These are phyloP conservation scores for Vanderwaltozyma yarrowii DNA, from an alignment of 805 yeast species.

Conservation along the genomic window DNA sequence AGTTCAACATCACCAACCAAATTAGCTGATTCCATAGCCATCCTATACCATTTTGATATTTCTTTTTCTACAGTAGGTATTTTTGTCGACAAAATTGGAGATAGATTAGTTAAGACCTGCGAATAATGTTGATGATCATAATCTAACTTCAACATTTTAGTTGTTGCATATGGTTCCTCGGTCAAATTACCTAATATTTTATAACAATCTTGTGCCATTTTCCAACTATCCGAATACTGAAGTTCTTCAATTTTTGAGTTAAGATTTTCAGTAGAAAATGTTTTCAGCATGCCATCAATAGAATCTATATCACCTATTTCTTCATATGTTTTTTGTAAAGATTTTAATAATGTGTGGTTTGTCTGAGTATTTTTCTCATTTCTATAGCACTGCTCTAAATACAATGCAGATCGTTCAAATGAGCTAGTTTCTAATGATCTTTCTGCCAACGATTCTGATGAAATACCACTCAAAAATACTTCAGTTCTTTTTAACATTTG, in stretches of 20 bases:
- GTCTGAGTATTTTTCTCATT: constrained; percentile 23
- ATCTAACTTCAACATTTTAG: constrained; percentile 58
- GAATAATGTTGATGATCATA: constrained; percentile 70
- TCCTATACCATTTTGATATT: constrained; percentile 42
- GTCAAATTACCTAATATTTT: constrained; percentile 45
- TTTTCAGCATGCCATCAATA: constrained; percentile 71
- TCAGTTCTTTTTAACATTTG: constrained; percentile 32
- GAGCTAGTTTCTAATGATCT: constrained; percentile 77
- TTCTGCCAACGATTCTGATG: constrained; percentile 61
- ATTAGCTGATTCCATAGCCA: constrained; percentile 71
- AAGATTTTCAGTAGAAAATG: constrained; percentile 56
- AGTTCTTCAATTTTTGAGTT: constrained; percentile 72
- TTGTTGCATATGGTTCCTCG: constrained; percentile 30
- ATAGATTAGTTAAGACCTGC: constrained; percentile 46
- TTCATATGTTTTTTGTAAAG: constrained; percentile 71
- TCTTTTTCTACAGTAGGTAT: constrained; percentile 26
- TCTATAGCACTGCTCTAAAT: constrained; percentile 68
- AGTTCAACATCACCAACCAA: constrained; percentile 44
- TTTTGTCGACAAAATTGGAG: constrained; percentile 34
- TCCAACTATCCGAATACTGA: constrained; percentile 81
- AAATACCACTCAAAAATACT: constrained; percentile 42
- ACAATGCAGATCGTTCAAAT: constrained; percentile 78
- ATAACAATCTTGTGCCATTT: constrained; percentile 76
- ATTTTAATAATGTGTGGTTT: constrained; percentile 31
- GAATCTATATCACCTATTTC: constrained; percentile 85